Base-by-base conservation (phyloP, 2,329 filamentous ascomycete species). In the Phyllosticta citribraziliensis region DNA sequence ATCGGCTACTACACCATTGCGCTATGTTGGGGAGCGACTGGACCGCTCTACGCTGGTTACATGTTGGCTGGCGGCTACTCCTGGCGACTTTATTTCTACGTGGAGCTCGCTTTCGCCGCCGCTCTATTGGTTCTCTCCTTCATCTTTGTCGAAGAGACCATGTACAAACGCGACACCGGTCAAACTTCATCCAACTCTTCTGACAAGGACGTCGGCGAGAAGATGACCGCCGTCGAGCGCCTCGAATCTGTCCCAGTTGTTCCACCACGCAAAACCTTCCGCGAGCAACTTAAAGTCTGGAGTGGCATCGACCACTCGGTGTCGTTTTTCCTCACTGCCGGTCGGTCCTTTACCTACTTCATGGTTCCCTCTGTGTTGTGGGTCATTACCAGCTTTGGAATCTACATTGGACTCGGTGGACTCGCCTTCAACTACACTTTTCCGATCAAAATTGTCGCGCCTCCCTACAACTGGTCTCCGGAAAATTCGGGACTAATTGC, bases 21-120 rank as follows among this genome's bases (percentile, higher is more conserved):
- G 56, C 76, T 85, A 52, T 84, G 82, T 65, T 75, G 83, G 11
- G 82, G 82, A 4, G 73, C 80, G 0, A 80, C 80, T 0, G 81
- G 82, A 0, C 81, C 83, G 0, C 72, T 85, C 1, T 84, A 82
- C 56, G 81, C 83, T 1, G 82, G 82, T 12, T 85, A 84, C 68
- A 85, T 85, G 82, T 78, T 85, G 6, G 76, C 78, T 0, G 82
- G 76, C 0, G 80, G 80, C 10, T 79, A 82, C 66, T 83, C 81
- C 6, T 85, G 82, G 82, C 75, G 80, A 17, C 76, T 85, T 0
- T 85, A 82, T 73, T 85, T 85, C 74, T 84, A 84, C 67, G 82
- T 85, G 59, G 78, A 80, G 63, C 76, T 82, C 55, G 83, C 81
- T 2, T 84, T 85, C 58, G 76, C 79, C 1, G 71, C 70, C 9